Base-by-base conservation (phyloP, 345 rosid species). In the Syzygium grande region DNA sequence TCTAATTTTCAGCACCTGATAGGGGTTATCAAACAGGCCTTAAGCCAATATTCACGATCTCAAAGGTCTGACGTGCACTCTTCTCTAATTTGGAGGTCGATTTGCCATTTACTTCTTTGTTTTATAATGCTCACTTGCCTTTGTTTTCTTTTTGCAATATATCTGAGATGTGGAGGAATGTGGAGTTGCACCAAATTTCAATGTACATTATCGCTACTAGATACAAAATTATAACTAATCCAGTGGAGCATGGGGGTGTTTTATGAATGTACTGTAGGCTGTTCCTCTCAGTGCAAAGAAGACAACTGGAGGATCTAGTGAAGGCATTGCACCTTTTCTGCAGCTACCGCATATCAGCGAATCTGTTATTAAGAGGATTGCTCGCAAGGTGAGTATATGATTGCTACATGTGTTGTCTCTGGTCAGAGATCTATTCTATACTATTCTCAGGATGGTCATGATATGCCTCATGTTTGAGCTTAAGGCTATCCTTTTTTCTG, bases 241-340 rank as follows among this genome's bases (percentile, higher is more conserved):
- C 4, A 5, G 80, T 25, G 80, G 25, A 34, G 80, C 80, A 1
- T 19, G 80, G 19, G 80, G 49, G 14, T 73, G 80, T 73, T 73
- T 38, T 38, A 73, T 73, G 49, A 73, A 73, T 38, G 80, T 73
- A 68, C 27, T 87, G 88, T 94, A 96, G 99, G 99, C 99, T 88
- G 98, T 98, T 93, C 99, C 99, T 88, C 97, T 98, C 84, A 95
- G 98, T 94, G 94, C 98, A 49, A 95, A 97, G 93, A 98, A 98
- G 93, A 73, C 97, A 59, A 93, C 93, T 23, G 98, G 99, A 84
- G 99, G 97, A 91, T 94, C 97, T 80, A 38, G 96, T 41, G 98
- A 98, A 92, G 98, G 99, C 86, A 91, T 89, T 92, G 98, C 99
- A 68, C 95, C 99, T 77, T 98, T 98, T 91, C 90, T 98, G 89